These are phyloP conservation scores for Prunus davidiana DNA, from an alignment of 306 rosid species.

Conservation along the genomic window DNA sequence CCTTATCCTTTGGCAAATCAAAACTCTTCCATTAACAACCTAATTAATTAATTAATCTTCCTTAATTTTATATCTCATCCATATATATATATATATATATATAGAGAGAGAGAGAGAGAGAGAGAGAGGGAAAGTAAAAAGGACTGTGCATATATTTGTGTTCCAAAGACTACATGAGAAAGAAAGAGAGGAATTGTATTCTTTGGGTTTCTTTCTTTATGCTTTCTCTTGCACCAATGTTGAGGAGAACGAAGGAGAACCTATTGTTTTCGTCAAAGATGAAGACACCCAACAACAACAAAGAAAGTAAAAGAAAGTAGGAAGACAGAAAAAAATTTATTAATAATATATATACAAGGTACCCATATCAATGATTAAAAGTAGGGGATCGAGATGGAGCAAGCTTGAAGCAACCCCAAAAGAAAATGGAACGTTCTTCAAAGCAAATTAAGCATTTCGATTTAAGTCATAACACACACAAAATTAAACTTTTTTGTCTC, in stretches of 20 bases:
- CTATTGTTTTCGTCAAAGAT: conserved; percentile 53
- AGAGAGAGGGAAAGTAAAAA: not conserved
- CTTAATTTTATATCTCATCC: not conserved
- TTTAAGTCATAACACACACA: conserved; percentile 12
- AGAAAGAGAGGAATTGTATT: conserved; percentile 15
- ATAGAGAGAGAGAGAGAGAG: too few relatives aligned
- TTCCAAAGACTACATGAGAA: not conserved
- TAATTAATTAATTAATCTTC: not conserved
- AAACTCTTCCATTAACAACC: not conserved
- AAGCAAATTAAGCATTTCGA: conserved; percentile 30
- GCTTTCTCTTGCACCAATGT: conserved; percentile 82
- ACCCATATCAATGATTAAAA: conserved; percentile 27
- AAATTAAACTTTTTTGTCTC: conserved; percentile 30
- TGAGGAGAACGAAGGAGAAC: conserved; percentile 35
- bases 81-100: not conserved
- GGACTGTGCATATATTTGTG: not conserved
- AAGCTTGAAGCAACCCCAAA: conserved; percentile 53
- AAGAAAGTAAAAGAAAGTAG: conserved; percentile 35
- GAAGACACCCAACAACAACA: conserved; percentile 50
- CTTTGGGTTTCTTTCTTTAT: conserved; percentile 15
- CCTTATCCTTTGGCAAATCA: conserved; percentile 6
- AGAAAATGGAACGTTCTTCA: conserved; percentile 50
- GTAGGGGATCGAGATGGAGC: conserved; percentile 30
- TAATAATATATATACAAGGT: not conserved
- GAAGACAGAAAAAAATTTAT: not conserved